These are phyloP conservation scores for Vitis riparia DNA, from an alignment of 164 flowering plant species.

Conservation along the genomic window DNA sequence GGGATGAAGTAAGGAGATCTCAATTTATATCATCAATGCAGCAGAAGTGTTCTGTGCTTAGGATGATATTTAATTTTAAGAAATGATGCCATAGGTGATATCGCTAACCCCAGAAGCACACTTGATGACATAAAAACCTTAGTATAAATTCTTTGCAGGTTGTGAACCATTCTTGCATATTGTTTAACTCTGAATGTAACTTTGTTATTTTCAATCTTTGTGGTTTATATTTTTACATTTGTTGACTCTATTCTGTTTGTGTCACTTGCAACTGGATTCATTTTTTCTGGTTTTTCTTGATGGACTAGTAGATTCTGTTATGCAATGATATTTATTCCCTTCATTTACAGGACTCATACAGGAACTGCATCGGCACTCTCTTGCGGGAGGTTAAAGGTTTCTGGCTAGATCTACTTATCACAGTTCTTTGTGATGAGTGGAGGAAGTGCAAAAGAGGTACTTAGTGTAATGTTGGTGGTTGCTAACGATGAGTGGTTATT, in stretches of 20 bases:
- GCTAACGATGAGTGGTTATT: not conserved
- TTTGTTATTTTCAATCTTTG: not conserved
- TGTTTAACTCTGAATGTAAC: too few species aligned
- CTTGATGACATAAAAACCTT: too few species aligned
- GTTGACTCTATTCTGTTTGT: too few species aligned
- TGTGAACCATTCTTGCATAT: too few species aligned
- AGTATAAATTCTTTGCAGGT: too few species aligned
- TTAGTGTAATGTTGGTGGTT: not conserved
- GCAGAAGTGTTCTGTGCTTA: too few species aligned
- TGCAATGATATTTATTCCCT: not conserved
- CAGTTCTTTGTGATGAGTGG: conserved; percentile 82
- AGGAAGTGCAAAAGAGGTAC: conserved; percentile 94
- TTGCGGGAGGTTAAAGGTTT: conserved; percentile 60
- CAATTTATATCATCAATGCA: too few species aligned
- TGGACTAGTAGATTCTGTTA: conserved; percentile 1
- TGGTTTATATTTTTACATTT: not conserved
- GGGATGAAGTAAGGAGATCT: too few species aligned
- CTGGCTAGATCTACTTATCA: conserved; percentile 77
- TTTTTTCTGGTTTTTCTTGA: not conserved
- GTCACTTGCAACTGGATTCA: not conserved
- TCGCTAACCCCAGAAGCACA: too few species aligned
- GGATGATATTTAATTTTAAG: too few species aligned
- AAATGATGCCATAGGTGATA: too few species aligned
- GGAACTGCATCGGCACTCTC: conserved; percentile 42
- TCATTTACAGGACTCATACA: conserved; percentile 55